These are phyloP conservation scores for Proliferodiscus dingleyae DNA, from an alignment of 2,329 filamentous ascomycete genomes.

Conservation along the genomic window DNA sequence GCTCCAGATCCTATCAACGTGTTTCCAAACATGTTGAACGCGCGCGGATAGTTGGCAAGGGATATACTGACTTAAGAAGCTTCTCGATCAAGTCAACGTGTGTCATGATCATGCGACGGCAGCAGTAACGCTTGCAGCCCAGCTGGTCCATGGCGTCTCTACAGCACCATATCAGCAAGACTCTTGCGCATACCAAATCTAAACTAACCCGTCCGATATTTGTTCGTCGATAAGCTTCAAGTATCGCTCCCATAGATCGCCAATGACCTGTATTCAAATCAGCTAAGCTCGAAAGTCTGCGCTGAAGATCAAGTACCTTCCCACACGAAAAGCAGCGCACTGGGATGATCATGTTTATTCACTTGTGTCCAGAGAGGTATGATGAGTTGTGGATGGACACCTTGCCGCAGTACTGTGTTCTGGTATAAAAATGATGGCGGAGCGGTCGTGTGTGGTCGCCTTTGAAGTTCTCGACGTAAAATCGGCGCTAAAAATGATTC, in stretches of 20 bases:
- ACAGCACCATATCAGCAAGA: slow-evolving; percentile 18
- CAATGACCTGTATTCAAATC: slow-evolving; percentile 65
- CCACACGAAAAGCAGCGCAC: slow-evolving; percentile 98
- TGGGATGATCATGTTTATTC: slow-evolving; percentile 88
- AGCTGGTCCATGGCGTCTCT: slow-evolving; percentile 96
- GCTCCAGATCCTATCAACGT: not conserved
- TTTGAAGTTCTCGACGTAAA: slow-evolving; percentile 8
- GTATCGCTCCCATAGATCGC: slow-evolving; percentile 96
- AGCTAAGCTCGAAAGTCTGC: slow-evolving; percentile 9
- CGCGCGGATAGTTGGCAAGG: not conserved
- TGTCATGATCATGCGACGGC: slow-evolving; percentile 98
- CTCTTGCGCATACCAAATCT: slow-evolving; percentile 1
- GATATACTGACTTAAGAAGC: slow-evolving; percentile 68
- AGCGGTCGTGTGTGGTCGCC: slow-evolving; percentile 6
- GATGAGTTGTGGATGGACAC: not conserved
- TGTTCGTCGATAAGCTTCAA: slow-evolving; percentile 79
- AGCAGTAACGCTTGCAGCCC: slow-evolving; percentile 93
- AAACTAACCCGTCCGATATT: slow-evolving; percentile 65
- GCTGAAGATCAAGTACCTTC: slow-evolving; percentile 63
- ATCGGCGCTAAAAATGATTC: not conserved
- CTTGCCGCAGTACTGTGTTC: not conserved
- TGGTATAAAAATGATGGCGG: not conserved
- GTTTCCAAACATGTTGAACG: no score
- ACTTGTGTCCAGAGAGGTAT: not conserved
- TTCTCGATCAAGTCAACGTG: slow-evolving; percentile 99